Base-by-base conservation (phyloP, 1,284 basidiomycete species). In the Phenoliferia sp. region DNA sequence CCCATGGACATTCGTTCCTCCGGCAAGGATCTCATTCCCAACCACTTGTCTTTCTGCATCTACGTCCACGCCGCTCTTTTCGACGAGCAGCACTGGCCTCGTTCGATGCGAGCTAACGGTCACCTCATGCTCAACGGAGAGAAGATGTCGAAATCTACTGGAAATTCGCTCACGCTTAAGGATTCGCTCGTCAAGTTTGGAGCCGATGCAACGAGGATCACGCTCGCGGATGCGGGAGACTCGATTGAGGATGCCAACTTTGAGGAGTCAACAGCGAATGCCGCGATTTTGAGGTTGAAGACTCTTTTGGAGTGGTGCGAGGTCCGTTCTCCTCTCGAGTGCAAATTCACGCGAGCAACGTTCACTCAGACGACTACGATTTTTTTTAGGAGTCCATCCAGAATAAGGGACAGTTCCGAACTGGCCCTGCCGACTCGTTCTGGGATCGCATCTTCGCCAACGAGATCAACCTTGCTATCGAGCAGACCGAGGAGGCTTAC, bases 121-220 rank as follows among this genome's bases (percentile, higher is more conserved):
- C 96, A 99, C 78, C 81, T 99, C 81, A 90, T 95, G 90, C 81
- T 99, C 78, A 99, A 99, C 80, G 95, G 95, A 44, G 90, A 94
- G 83, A 99, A 99, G 84, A 99, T 99, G 96, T 89, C 87, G 67
- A 98, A 99, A 86, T 92, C 90, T 80, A 96, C 91, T 57, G 96
- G 92, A 19, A 93, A 93, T 78, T 89, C 86, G 54, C 80, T 93
- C 81, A 94, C 90, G 1, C 80, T 94, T 76, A 82, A 86, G 61
- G 87, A 94, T 76, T 84, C 87, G 12, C 84, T 93, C 62, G 82
- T 86, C 77, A 93, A 95, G 82, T 95, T 94, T 76, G 93, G 92
- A 63, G 90, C 93, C 31, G 92, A 95, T 78, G 92, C 95, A 39
- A 95, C 91, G 76, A 85, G 96, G 70, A 82, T 99, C 81, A 87